Evolutionary conservation across 2,329 filamentous ascomycete genomes (phyloP).

Genomic region (Rutstroemia sp.): DNA sequence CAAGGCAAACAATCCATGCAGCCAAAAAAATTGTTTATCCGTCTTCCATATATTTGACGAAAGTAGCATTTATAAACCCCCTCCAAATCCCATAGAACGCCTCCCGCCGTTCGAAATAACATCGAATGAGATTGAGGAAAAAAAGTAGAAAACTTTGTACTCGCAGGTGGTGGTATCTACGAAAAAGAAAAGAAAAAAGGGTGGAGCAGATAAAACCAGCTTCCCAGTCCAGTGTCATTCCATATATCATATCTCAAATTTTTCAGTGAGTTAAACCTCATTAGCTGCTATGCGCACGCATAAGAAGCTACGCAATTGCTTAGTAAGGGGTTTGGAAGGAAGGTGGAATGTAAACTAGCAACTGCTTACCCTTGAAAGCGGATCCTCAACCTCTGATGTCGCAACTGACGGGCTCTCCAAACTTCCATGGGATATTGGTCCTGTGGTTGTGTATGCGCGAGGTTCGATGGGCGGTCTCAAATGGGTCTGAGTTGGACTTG

Average conservation of each 20-base stretch:
- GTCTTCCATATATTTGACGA: conserved; percentile 2
- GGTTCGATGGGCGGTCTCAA: conserved; percentile 48
- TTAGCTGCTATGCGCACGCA: conserved; percentile 29
- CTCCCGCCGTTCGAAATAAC: conserved; percentile 3
- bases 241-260: conserved; percentile 3
- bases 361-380: conserved; percentile 27
- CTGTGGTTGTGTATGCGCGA: conserved; percentile 63
- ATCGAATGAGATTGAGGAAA: conserved; percentile 2
- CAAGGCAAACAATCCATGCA: conserved; percentile 5
- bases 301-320: conserved; percentile 25
- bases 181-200: conserved; percentile 5
- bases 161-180: conserved; percentile 12
- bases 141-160: conserved; percentile 1
- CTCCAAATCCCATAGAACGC: conserved; percentile 3
- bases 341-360: conserved; percentile 4
- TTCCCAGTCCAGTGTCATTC: not conserved
- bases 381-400: conserved; percentile 52
- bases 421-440: conserved; percentile 46
- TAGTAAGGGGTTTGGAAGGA: conserved; percentile 12
- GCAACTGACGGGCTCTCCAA: conserved; percentile 57
- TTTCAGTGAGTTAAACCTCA: not conserved
- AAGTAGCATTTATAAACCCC: conserved; percentile 1
- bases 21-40: not conserved
- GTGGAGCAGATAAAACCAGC: not conserved
- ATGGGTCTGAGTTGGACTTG: conserved; percentile 13